Evolutionary conservation across 2,329 filamentous ascomycete species (phyloP).

Genomic region (Stylonectria norvegica): DNA sequence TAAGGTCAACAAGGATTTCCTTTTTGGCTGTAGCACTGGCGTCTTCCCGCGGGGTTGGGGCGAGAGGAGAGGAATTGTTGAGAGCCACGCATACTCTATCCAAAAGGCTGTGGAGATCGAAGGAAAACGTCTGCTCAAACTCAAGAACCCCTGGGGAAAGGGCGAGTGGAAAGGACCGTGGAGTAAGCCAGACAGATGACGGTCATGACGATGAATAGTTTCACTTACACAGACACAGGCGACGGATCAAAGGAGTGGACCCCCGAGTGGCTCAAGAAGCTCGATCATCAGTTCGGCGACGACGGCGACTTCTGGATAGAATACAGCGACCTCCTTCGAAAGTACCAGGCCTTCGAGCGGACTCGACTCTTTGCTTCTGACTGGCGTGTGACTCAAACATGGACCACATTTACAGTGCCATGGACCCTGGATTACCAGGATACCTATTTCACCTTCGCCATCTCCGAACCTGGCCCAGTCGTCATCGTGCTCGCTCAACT

Average conservation of each 20-base stretch:
- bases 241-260: slow-evolving; percentile 86
- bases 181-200: slow-evolving; percentile 46
- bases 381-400: slow-evolving; percentile 48
- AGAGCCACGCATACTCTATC: slow-evolving; percentile 60
- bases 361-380: slow-evolving; percentile 56
- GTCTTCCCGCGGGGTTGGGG: slow-evolving; percentile 30
- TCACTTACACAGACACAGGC: slow-evolving; percentile 31
- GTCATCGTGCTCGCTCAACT: slow-evolving; percentile 57
- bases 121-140: slow-evolving; percentile 59
- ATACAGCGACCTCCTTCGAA: slow-evolving; percentile 56
- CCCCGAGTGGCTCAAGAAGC: slow-evolving; percentile 68
- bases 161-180: slow-evolving; percentile 79
- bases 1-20: slow-evolving; percentile 74
- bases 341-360: slow-evolving; percentile 56
- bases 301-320: slow-evolving; percentile 66
- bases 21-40: slow-evolving; percentile 60
- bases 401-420: slow-evolving; percentile 52
- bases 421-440: slow-evolving; percentile 56
- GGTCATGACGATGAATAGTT: not conserved
- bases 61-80: slow-evolving; percentile 54
- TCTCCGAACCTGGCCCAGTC: slow-evolving; percentile 47
- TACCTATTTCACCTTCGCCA: slow-evolving; percentile 48
- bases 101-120: slow-evolving; percentile 56
- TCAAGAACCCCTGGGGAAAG: slow-evolving; percentile 77
- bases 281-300: slow-evolving; percentile 72